These are phyloP conservation scores for Boletus rubescentipes DNA, from an alignment of 768 basidiomycete species.

Conservation along the genomic window DNA sequence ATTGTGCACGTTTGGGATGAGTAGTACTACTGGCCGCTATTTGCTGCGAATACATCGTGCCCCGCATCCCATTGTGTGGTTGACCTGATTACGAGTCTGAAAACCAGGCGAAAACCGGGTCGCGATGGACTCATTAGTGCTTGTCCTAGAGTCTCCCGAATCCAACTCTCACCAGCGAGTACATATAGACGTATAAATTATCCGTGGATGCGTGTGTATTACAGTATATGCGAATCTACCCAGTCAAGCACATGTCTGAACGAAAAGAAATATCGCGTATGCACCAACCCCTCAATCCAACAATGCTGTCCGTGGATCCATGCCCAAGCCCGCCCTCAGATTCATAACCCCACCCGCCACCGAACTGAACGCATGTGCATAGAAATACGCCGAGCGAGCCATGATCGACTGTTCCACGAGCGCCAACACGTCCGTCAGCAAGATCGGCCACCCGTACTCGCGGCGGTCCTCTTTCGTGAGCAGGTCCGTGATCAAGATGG, in stretches of 20 bases:
- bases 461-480: slow-evolving; percentile 42
- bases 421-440: slow-evolving; percentile 43
- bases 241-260: too few species aligned
- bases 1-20: slow-evolving; percentile 1
- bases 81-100: too few species aligned
- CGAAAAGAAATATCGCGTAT: too few species aligned
- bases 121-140: too few species aligned
- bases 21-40: slow-evolving; percentile 9
- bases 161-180: too few species aligned
- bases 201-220: too few species aligned
- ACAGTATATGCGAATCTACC: too few species aligned
- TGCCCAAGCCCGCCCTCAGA: slow-evolving; percentile 40
- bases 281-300: slow-evolving; percentile 26
- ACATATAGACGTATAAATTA: too few species aligned
- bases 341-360: slow-evolving; percentile 43
- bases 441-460: slow-evolving; percentile 40
- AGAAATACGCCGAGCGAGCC: slow-evolving; percentile 40
- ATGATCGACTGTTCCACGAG: slow-evolving; percentile 43
- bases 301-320: slow-evolving; percentile 39
- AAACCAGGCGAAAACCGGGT: too few species aligned
- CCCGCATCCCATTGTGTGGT: not conserved
- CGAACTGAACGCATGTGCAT: slow-evolving; percentile 40
- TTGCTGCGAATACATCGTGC: slow-evolving; percentile 14
- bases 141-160: too few species aligned
- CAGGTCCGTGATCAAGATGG: slow-evolving; percentile 41